Evolutionary conservation across 2,329 filamentous ascomycete genomes (phyloP), one percentile per base, ranked within the genome.

Genomic region (Furcasterigmium furcatum): DNA sequence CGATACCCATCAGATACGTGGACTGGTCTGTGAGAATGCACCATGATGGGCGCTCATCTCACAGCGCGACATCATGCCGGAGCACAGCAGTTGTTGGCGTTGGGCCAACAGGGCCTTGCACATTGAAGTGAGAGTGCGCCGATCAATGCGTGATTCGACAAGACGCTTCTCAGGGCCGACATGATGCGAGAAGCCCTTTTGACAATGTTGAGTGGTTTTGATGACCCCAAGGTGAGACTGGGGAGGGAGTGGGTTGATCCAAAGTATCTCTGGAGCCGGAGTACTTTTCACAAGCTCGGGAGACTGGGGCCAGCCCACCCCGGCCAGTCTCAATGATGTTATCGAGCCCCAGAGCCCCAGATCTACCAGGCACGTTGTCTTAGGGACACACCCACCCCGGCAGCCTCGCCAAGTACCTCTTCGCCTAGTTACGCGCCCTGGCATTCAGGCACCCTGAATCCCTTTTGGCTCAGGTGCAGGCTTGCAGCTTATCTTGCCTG

Each of bases 281-380:
- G 40, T 42, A 42, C 40, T 42, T 41, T 42, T 42, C 40, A 42
- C 40, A 42, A 42, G 40, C 40, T 24, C 22, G 27, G 19, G 9
- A 18, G 34, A 9, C 18, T 19, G 19, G 20, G 30, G 40, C 40
- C 21, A 25, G 16, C 9, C 16, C 14, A 12, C 16, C n/a, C 9
- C 21, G 22, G 19, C 18, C n/a, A 7, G 40, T 30, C 40, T 42
- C 40, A 13, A 42, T 42, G 40, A 42, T 42, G 40, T 32, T 42
- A 42, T 42, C 40, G 20, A 30, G 40, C 40, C 27, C 27, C 40
- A 34, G 22, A 10, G 27, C 40, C 40, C 40, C 40, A 42, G 40
- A 42, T 42, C 40, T 42, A 22, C 19, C 40, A 42, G 40, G 34
- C 40, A 42, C 40, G 40, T 42, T 42, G 27, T 34, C 19, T 19